phyloP scores from a whole-genome alignment of 31 red algal genomes.

The Odonthalia washingtoniensis region DNA sequence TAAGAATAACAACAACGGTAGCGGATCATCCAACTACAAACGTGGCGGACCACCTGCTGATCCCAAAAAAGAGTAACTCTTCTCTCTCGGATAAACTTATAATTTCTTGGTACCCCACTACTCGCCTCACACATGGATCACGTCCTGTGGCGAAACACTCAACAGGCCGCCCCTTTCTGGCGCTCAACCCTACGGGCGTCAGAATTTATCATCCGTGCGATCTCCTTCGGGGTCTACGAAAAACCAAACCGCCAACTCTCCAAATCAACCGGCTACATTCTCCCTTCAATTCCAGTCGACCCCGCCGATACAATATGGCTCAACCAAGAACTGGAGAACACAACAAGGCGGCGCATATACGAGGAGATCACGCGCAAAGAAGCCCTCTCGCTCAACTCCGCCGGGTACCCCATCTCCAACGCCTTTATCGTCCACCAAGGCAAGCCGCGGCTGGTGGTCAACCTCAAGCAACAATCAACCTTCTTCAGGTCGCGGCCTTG shows the following conservation, averaged over 20 bases:
- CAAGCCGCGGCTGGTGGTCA: slow-evolving; percentile 38
- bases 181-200: not conserved
- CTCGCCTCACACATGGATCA: not conserved
- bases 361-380: not conserved
- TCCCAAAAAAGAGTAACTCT: too few relatives aligned
- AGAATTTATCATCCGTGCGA: not conserved
- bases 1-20: too few relatives aligned
- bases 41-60: too few relatives aligned
- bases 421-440: slow-evolving; percentile 22
- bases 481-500: too few relatives aligned
- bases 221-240: slow-evolving; percentile 26
- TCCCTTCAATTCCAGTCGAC: not conserved
- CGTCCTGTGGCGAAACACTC: slow-evolving; percentile 10
- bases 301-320: slow-evolving; percentile 2
- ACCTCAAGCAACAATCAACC: too few relatives aligned
- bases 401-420: slow-evolving; percentile 4
- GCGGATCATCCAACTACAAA: too few relatives aligned
- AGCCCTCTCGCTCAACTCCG: not conserved
- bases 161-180: not conserved
- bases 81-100: too few relatives aligned
- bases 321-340: not conserved
- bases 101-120: too few relatives aligned
- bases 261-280: not conserved
- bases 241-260: not conserved
- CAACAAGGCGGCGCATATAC: not conserved